Evolutionary conservation across 768 basidiomycete species (phyloP).

Genomic region (Sarcomyxa edulis): DNA sequence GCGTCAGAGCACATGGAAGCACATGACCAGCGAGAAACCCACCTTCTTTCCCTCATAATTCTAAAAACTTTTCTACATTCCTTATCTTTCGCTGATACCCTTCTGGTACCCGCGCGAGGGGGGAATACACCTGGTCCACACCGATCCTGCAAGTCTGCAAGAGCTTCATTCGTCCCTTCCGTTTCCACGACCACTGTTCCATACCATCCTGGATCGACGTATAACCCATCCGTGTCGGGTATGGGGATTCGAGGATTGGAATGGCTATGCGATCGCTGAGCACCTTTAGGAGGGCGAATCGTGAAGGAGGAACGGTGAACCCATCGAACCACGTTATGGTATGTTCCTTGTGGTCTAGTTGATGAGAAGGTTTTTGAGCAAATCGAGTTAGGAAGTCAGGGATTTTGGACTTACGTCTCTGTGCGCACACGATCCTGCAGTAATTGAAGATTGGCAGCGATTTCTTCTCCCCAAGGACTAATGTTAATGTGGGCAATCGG

Average conservation of each 20-base stretch:
- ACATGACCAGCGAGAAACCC: conserved; percentile 13
- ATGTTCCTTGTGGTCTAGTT: conserved; percentile 67
- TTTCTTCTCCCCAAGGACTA: conserved; percentile 73
- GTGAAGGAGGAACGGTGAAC: conserved; percentile 75
- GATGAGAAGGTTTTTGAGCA: conserved; percentile 3
- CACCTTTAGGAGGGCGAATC: conserved; percentile 45
- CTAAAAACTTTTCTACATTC: conserved; percentile 58
- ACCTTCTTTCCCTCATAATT: conserved; percentile 77
- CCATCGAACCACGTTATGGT: conserved; percentile 84
- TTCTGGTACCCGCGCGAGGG: conserved; percentile 40
- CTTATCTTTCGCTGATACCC: conserved; percentile 26
- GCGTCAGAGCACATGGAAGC: conserved; percentile 8
- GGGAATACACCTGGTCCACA: conserved; percentile 68
- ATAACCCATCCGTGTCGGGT: conserved; percentile 47
- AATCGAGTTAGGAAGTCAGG: conserved; percentile 7
- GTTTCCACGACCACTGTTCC: conserved; percentile 81
- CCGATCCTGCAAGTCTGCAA: conserved; percentile 70
- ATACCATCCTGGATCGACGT: conserved; percentile 77
- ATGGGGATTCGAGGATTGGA: conserved; percentile 38
- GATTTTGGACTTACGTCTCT: conserved; percentile 69
- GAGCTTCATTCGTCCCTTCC: conserved; percentile 82
- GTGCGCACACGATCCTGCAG: conserved; percentile 73
- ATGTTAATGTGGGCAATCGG: conserved; percentile 72
- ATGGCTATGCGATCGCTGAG: conserved; percentile 13
- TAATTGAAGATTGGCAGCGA: conserved; percentile 67